Conservation (phyloP, 2,329 filamentous ascomycete species). For the Zasmidium cellare region DNA sequence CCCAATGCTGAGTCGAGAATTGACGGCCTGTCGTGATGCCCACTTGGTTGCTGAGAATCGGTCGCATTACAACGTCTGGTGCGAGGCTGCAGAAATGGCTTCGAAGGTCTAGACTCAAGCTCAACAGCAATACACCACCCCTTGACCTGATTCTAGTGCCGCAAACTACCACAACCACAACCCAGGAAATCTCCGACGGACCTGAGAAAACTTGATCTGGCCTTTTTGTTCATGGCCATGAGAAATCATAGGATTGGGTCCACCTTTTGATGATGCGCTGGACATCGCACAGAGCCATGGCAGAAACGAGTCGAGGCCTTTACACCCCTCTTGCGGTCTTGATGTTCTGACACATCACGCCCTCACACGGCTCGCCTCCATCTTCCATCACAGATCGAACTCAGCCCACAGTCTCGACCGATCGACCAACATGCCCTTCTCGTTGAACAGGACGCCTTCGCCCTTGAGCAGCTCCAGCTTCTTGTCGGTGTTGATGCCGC, state of each 20-base stretch:
- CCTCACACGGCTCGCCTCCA: neutral
- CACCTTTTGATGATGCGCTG: neutral
- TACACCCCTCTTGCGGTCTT: neutral
- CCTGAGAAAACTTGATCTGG: too few relatives aligned
- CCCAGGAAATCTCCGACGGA: too few relatives aligned
- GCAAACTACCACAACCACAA: too few relatives aligned
- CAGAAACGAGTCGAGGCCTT: neutral
- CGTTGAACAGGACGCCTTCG: conserved; percentile 67
- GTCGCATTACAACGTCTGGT: too few relatives aligned
- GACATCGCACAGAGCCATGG: neutral
- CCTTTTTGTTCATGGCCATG: too few relatives aligned
- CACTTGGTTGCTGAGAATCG: too few relatives aligned
- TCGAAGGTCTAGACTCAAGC: too few relatives aligned
- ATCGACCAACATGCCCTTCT: conserved; percentile 59
- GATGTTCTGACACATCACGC: neutral
- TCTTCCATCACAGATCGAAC: conserved; percentile 30
- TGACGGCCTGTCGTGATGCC: neutral
- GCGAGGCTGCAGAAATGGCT: too few relatives aligned
- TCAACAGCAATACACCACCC: too few relatives aligned
- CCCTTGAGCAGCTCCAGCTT: conserved; percentile 62
- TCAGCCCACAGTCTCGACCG: conserved; percentile 44
- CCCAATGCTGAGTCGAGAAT: neutral
- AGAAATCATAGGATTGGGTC: neutral
- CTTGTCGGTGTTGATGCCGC: conserved; percentile 63
- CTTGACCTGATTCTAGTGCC: too few relatives aligned